Evolutionary conservation across 345 rosid species (phyloP).

Genomic region (Stellera chamaejasme): DNA sequence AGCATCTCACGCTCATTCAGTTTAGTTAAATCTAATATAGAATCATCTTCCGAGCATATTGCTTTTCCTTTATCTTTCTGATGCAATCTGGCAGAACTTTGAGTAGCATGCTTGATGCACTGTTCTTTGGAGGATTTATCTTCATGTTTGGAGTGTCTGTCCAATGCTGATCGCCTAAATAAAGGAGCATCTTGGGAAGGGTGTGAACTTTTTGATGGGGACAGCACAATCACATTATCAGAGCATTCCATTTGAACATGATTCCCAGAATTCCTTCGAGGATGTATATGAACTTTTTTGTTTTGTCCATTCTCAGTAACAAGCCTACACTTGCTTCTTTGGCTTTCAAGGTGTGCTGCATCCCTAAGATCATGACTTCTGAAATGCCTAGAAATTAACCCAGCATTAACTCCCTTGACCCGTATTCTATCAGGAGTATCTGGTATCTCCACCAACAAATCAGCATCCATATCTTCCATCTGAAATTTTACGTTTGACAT

Average conservation of each 20-base stretch:
- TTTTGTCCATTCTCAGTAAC: constrained; percentile 21
- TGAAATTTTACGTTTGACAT: not conserved
- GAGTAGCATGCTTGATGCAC: constrained; percentile 19
- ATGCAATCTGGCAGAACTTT: constrained; percentile 18
- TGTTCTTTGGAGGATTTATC: constrained; percentile 18
- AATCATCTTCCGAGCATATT: constrained; percentile 16
- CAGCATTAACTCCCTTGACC: constrained; percentile 12
- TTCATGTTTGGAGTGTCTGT: constrained; percentile 24
- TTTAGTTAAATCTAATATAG: constrained; percentile 20
- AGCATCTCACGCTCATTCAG: constrained; percentile 16
- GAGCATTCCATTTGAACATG: constrained; percentile 21
- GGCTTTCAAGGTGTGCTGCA: constrained; percentile 25
- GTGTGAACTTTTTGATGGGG: constrained; percentile 16
- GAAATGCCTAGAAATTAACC: constrained; percentile 18
- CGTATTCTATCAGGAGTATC: constrained; percentile 76
- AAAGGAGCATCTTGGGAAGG: constrained; percentile 23
- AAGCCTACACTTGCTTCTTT: constrained; percentile 20
- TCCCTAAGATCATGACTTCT: constrained; percentile 21
- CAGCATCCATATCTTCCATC: constrained; percentile 73
- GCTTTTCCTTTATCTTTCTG: constrained; percentile 36
- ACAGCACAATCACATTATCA: constrained; percentile 12
- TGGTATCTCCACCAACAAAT: constrained; percentile 47
- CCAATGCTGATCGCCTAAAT: constrained; percentile 34
- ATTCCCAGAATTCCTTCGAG: constrained; percentile 19
- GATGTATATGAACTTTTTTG: constrained; percentile 20